Conservation (phyloP, 2,329 filamentous ascomycete genomes). For the Periconia digitata region DNA sequence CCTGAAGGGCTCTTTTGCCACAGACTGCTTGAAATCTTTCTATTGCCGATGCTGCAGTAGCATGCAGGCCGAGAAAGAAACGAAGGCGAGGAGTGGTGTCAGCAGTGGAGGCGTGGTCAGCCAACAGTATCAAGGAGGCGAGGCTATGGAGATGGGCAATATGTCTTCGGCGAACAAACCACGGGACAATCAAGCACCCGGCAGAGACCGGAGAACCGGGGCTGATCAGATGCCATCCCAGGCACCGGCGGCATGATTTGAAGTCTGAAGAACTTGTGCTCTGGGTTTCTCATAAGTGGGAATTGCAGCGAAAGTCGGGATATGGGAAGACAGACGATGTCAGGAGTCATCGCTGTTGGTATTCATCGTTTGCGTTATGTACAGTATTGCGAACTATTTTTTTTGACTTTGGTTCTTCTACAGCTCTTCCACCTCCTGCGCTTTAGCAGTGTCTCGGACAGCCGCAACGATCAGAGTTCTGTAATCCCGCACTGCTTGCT, state of each 20-base stretch:
- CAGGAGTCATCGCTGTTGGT: background rate
- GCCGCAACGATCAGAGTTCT: conserved; percentile 53
- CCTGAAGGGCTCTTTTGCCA: conserved; percentile 22
- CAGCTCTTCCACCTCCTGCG: conserved; percentile 24
- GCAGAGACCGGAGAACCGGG: too few relatives aligned
- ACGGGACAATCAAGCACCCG: too few relatives aligned
- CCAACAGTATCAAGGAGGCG: background rate
- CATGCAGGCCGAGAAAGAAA: conserved; percentile 22
- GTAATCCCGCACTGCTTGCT: conserved; percentile 77
- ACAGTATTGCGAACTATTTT: background rate
- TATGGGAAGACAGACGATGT: background rate
- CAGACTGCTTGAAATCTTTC: conserved; percentile 20
- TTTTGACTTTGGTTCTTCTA: conserved; percentile 12
- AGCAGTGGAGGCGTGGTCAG: conserved; percentile 10
- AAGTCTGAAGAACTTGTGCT: background rate
- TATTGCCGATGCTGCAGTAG: conserved; percentile 31
- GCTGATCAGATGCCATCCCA: too few relatives aligned
- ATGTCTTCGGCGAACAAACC: too few relatives aligned
- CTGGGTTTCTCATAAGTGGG: background rate
- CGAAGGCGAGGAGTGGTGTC: conserved; percentile 20
- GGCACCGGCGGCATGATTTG: too few relatives aligned
- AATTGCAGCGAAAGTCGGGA: background rate
- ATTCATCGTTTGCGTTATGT: background rate
- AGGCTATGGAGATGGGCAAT: background rate
- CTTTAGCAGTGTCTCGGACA: conserved; percentile 16